Percentiles rank a stretch among this genome's conserved stretches.
Conservation (phyloP, 306 rosid genomes). For the Cicer arietinum region DNA sequence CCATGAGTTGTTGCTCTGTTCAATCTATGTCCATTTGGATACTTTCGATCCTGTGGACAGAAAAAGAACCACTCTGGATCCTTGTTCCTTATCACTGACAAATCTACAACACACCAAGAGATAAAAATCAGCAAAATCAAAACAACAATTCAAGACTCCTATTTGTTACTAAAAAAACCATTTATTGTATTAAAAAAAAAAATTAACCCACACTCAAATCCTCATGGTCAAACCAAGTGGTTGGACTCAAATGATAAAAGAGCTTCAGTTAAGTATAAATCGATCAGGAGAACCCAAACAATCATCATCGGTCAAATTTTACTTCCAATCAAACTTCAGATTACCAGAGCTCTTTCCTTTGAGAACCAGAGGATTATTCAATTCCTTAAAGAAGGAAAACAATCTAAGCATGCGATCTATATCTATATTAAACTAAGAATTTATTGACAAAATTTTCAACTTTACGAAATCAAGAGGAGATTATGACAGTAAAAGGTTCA, state of each 20-base stretch:
- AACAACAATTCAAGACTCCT: background rate
- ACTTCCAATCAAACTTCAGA: no score
- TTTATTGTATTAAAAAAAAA: no score
- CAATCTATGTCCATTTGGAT: constrained; percentile 88
- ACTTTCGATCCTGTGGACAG: constrained; percentile 94
- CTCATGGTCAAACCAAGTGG: no score
- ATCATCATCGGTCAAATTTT: no score
- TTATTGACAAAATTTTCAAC: background rate
- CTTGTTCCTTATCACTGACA: constrained; percentile 70
- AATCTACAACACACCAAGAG: constrained; percentile 51
- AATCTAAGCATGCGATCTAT: background rate
- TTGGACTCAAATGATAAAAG: no score
- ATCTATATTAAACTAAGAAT: background rate
- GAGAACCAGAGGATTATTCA: background rate
- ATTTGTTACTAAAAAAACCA: background rate
- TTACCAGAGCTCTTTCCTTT: no score
- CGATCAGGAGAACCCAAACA: no score
- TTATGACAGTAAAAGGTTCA: background rate
- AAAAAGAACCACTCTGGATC: constrained; percentile 99
- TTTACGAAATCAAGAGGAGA: constrained; percentile 17
- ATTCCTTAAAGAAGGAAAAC: background rate
- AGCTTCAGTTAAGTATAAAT: no score
- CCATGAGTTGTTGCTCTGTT: constrained; percentile 86
- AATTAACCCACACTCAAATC: background rate
- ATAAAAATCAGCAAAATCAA: background rate